Conservation (phyloP, 2,329 filamentous ascomycete genomes). For the Aspergillus piperis region DNA sequence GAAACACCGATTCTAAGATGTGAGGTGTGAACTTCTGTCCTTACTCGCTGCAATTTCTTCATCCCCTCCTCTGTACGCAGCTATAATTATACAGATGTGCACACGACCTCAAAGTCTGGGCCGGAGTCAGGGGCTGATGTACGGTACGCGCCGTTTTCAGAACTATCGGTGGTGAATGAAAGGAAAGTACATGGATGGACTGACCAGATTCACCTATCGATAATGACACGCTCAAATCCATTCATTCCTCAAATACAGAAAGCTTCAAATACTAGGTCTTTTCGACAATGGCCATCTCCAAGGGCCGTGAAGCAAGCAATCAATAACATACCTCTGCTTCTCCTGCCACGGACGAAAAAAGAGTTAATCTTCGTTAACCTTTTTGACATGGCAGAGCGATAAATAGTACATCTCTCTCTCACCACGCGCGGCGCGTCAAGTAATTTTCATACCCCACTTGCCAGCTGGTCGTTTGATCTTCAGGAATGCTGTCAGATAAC, state of each 20-base stretch:
- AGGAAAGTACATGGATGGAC: too few species aligned
- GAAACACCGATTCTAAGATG: constrained; percentile 1
- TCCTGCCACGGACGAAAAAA: not conserved
- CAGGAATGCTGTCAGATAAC: not conserved
- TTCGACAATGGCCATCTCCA: not conserved
- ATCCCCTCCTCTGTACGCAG: not conserved
- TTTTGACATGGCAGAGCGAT: not conserved
- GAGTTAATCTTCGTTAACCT: not conserved
- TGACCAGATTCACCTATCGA: too few species aligned
- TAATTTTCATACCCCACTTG: not conserved
- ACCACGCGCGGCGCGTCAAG: not conserved
- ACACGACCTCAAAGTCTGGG: not conserved
- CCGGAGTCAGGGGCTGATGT: not conserved
- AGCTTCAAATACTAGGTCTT: not conserved
- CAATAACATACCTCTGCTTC: not conserved
- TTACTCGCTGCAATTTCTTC: constrained; percentile 7
- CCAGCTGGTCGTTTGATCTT: not conserved
- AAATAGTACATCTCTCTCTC: not conserved
- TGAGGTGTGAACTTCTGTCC: not conserved
- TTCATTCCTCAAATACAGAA: not conserved
- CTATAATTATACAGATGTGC: not conserved
- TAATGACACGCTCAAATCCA: not conserved
- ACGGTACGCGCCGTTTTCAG: constrained; percentile 2
- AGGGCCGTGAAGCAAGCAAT: not conserved
- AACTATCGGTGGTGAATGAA: too few species aligned